These are phyloP conservation scores for Colletotrichum abscissum DNA, from an alignment of 2,329 filamentous ascomycete species.

Conservation along the genomic window DNA sequence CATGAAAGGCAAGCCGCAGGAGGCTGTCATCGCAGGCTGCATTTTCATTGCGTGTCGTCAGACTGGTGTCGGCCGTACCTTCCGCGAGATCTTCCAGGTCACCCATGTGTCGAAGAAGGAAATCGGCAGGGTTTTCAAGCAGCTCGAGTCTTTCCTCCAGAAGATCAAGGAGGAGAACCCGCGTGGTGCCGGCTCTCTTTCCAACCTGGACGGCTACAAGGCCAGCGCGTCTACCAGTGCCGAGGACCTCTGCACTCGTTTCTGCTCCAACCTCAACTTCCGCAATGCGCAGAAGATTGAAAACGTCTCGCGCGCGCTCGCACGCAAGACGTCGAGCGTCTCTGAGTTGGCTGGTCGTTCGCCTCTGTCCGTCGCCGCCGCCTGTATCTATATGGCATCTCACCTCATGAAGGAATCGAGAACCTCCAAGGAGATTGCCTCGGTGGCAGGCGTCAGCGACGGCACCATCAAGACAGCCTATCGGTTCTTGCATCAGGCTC, in stretches of 20 bases:
- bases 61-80: conserved; percentile 86
- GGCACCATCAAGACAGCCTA: conserved; percentile 97
- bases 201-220: conserved; percentile 76
- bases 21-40: conserved; percentile 93
- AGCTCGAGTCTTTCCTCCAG: conserved; percentile 87
- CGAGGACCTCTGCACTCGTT: conserved; percentile 87
- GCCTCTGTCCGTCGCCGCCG: conserved; percentile 91
- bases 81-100: conserved; percentile 92
- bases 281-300: conserved; percentile 79
- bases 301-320: conserved; percentile 83
- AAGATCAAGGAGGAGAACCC: conserved; percentile 75
- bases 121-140: conserved; percentile 95
- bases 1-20: conserved; percentile 95
- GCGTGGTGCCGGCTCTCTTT: conserved; percentile 58
- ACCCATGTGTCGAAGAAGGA: conserved; percentile 98
- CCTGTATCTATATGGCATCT: conserved; percentile 96
- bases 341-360: conserved; percentile 91
- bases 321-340: conserved; percentile 79
- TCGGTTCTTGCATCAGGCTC: conserved; percentile 83
- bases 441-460: conserved; percentile 90
- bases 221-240: conserved; percentile 82
- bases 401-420: conserved; percentile 84
- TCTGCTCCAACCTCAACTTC: conserved; percentile 84
- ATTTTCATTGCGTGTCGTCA: conserved; percentile 98
- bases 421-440: conserved; percentile 86